Base-by-base conservation (phyloP, 169 alveolate species). In the Babesia ovis region DNA sequence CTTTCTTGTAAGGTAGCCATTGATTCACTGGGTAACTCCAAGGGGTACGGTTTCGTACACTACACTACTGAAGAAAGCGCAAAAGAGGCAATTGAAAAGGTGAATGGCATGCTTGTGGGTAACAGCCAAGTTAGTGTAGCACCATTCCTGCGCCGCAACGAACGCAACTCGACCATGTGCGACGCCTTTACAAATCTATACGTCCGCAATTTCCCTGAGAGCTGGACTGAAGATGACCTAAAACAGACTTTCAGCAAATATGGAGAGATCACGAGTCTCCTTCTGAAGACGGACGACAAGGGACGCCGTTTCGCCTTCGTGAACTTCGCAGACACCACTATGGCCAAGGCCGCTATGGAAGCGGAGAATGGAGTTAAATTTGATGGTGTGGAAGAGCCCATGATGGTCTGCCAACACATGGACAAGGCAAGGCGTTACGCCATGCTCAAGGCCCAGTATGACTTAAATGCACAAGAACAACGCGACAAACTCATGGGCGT, bases 31-130 rank as follows among this genome's bases (percentile, higher is more conserved):
- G 97, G 97, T 34, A 85, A 84, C 43, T 92, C 97, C 68, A 90
- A 91, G 62, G 98, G 99, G 22, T 96, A 94, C 68, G 99, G 99
- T 14, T 97, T 96, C 51, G 98, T 97, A n/a, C 98, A 95, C 85
- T 96, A 92, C 77, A 95, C 94, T 51, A 90, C 90, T 34, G 97
- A 91, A 45, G 98, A 94, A 42, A 86, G 95, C 57, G 99, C 98
- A 1, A 79, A 86, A 50, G 95, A 91, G 71, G 99, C 98, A 22
- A 91, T 96, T 32, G 95, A 92, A 61, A 82, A 93, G 85, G 92
- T 95, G 50, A 95, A 96, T 67, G 97, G 97, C 54, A 91, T 92
- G 89, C 84, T 85, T 43, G 86, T 95, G 31, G 98, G 97, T 20
- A 95, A 93, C 20, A 92, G 93, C 83, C 90, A 89, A 39, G 96